phyloP scores from a whole-genome alignment of 306 rosid species.

The Trifolium fragiferum region DNA sequence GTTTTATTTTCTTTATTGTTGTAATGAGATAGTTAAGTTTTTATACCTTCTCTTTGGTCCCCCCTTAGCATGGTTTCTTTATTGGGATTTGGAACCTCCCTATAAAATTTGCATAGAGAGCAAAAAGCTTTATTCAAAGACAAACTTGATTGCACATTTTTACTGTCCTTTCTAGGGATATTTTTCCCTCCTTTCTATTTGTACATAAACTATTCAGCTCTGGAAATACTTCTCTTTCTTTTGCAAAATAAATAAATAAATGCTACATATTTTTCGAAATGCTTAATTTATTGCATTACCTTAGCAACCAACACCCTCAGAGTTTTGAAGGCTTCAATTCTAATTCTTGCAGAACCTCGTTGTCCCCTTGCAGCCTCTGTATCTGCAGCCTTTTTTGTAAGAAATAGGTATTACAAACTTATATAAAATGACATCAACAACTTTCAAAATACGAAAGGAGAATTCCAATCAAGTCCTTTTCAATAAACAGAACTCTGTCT shows the following conservation, averaged over 20 bases:
- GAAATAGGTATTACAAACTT: slow-evolving; percentile 36
- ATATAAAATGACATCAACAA: slow-evolving; percentile 20
- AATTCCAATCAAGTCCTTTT: slow-evolving; percentile 22
- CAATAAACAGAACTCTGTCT: slow-evolving; percentile 8
- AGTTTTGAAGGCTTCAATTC: slow-evolving; percentile 78
- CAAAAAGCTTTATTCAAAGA: slow-evolving; percentile 18
- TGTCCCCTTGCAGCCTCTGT: slow-evolving; percentile 89
- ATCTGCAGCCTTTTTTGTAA: slow-evolving; percentile 80
- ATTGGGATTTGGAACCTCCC: background rate
- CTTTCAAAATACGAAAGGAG: slow-evolving; percentile 21
- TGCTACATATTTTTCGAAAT: slow-evolving; percentile 16
- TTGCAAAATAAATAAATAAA: slow-evolving; percentile 22
- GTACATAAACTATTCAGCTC: slow-evolving; percentile 13
- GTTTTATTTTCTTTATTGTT: slow-evolving; percentile 23
- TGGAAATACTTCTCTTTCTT: slow-evolving; percentile 13
- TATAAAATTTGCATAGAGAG: background rate
- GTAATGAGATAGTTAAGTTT: slow-evolving; percentile 14
- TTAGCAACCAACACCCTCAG: slow-evolving; percentile 81
- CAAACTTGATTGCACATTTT: background rate
- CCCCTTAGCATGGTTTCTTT: slow-evolving; percentile 20
- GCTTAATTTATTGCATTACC: slow-evolving; percentile 54
- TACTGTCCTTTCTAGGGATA: slow-evolving; percentile 26
- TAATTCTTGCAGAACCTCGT: slow-evolving; percentile 76
- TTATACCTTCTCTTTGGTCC: slow-evolving; percentile 4
- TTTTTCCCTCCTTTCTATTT: slow-evolving; percentile 4